Evolutionary conservation across 1,284 basidiomycete genomes (phyloP).

Genomic region (Rhizoctonia solani): DNA sequence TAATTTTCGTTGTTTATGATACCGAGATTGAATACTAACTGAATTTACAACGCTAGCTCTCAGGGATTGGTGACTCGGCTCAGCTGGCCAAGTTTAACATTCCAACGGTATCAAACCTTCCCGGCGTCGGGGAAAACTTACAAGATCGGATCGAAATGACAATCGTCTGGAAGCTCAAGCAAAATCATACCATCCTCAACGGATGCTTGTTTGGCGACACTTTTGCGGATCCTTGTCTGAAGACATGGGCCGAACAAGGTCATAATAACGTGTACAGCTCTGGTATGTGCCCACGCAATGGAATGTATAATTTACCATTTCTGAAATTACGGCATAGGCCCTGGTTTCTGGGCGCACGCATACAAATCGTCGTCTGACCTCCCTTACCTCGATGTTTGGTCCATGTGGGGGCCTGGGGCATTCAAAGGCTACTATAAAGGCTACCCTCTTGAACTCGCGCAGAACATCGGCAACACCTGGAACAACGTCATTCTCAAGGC

Average conservation of each 20-base stretch:
- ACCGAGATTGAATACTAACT: background rate
- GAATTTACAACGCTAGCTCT: background rate
- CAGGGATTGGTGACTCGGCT: conserved; percentile 16
- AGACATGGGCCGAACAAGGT: conserved; percentile 2
- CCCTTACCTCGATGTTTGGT: conserved; percentile 29
- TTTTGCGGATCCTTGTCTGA: conserved; percentile 21
- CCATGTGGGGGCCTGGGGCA: conserved; percentile 28
- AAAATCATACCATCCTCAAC: conserved; percentile 19
- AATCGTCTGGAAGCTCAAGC: conserved; percentile 25
- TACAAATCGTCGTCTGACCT: conserved; percentile 20
- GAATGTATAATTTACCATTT: background rate
- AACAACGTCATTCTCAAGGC: conserved; percentile 30
- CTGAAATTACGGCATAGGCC: background rate
- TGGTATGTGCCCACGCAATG: background rate
- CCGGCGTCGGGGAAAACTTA: conserved; percentile 19
- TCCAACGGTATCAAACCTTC: conserved; percentile 9
- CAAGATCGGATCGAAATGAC: conserved; percentile 32
- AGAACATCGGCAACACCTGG: conserved; percentile 16
- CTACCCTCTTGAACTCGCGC: conserved; percentile 11
- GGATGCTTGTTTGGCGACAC: conserved; percentile 28
- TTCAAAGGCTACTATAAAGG: conserved; percentile 28
- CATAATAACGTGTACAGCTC: conserved; percentile 23
- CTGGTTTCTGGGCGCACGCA: conserved; percentile 24
- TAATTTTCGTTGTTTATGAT: background rate
- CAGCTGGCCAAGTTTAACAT: conserved; percentile 28